A percentile compares a stretch with the other conserved stretches of the same genome.
Evolutionary conservation across 768 basidiomycete genomes (phyloP).

Genomic region (Rhizopogon rudus): DNA sequence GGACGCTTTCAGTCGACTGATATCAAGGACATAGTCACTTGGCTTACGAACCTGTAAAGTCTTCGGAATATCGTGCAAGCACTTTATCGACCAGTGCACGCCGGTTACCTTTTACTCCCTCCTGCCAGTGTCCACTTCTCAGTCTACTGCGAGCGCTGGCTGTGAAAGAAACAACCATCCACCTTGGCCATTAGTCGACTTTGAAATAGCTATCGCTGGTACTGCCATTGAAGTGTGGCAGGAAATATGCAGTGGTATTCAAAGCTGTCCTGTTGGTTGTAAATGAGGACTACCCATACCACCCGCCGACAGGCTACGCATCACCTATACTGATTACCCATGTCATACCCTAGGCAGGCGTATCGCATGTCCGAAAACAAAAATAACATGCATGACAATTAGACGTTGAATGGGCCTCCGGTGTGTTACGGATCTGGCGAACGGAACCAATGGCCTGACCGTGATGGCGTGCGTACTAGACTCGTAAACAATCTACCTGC

Average conservation of each 20-base stretch:
- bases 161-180: background rate
- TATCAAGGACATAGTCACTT: background rate
- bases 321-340: no score
- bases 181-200: background rate
- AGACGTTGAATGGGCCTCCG: no score
- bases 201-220: background rate
- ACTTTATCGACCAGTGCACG: conserved; percentile 13
- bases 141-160: background rate
- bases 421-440: no score
- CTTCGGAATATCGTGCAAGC: conserved; percentile 12
- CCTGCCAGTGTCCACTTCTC: no score
- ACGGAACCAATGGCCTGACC: no score
- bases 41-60: conserved; percentile 8
- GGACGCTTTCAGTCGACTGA: background rate
- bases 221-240: background rate
- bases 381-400: no score
- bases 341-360: no score
- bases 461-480: no score
- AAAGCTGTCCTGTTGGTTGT: background rate
- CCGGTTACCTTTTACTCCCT: conserved; percentile 8
- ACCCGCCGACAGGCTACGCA: no score
- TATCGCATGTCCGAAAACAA: no score
- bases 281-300: background rate
- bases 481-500: no score
- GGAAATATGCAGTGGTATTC: no score